Percentiles rank a stretch among this genome's conserved stretches.
Evolutionary conservation across 1,284 basidiomycete genomes (phyloP).

Genomic region (Exobasidium rhododendri): DNA sequence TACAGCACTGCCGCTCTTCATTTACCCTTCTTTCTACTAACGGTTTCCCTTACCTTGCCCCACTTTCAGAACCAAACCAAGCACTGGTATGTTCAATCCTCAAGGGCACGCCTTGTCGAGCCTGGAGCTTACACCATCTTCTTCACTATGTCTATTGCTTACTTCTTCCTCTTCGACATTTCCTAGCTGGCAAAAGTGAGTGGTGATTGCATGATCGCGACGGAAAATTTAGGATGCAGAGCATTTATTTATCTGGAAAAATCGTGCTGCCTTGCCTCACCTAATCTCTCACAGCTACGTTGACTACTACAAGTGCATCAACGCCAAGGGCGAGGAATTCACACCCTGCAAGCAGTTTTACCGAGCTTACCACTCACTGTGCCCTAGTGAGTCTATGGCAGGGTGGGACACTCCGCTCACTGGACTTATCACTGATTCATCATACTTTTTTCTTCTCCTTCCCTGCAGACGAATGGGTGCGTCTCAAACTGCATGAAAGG

Average conservation of each 20-base stretch:
- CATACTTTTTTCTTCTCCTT: not conserved
- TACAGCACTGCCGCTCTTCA: not conserved
- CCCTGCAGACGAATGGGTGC: slow-evolving; percentile 48
- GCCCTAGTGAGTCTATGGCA: slow-evolving; percentile 76
- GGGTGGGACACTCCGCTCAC: not conserved
- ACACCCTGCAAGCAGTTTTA: slow-evolving; percentile 99
- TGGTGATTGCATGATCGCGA: slow-evolving; percentile 1
- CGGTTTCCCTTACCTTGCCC: not conserved
- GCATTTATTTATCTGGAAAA: slow-evolving; percentile 8
- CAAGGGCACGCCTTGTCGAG: too few relatives aligned
- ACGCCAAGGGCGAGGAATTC: slow-evolving; percentile 96
- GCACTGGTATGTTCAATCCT: slow-evolving; percentile 40
- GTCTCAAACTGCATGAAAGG: slow-evolving; percentile 21
- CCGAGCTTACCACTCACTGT: slow-evolving; percentile 91
- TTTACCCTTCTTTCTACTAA: not conserved
- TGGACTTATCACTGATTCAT: too few relatives aligned
- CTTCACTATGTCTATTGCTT: too few relatives aligned
- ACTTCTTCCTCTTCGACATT: not conserved
- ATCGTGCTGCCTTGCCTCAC: not conserved
- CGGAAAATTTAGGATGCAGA: not conserved
- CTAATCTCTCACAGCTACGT: slow-evolving; percentile 38
- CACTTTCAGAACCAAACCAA: slow-evolving; percentile 56
- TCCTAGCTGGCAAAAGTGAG: slow-evolving; percentile 54
- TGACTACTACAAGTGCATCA: slow-evolving; percentile 93
- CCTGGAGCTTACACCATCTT: not conserved